phyloP scores from a whole-genome alignment of 2,329 filamentous ascomycete genomes.

The Calonectria pseudoturangicola region DNA sequence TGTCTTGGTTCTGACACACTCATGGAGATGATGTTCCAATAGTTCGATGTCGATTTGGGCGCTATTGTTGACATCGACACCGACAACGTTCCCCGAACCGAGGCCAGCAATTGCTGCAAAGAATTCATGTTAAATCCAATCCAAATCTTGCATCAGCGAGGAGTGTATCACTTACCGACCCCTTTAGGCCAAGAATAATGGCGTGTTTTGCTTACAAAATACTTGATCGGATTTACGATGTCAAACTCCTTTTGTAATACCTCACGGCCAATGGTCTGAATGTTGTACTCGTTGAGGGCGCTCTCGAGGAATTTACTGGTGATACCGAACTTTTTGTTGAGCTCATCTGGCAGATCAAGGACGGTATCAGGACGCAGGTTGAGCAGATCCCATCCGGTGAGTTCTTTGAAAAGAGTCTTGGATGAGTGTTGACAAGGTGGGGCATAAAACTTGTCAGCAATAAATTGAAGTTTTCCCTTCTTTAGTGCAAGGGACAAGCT shows the following conservation, averaged over 20 bases:
- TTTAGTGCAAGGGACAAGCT: slow-evolving; percentile 60
- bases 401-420: slow-evolving; percentile 60
- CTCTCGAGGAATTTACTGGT: slow-evolving; percentile 60
- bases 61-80: slow-evolving; percentile 62
- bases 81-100: slow-evolving; percentile 64
- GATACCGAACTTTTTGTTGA: slow-evolving; percentile 62
- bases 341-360: slow-evolving; percentile 62
- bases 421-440: slow-evolving; percentile 57
- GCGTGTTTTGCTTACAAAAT: slow-evolving; percentile 63
- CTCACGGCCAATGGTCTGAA: slow-evolving; percentile 64
- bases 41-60: slow-evolving; percentile 61
- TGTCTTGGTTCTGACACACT: slow-evolving; percentile 54
- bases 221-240: slow-evolving; percentile 57
- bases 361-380: slow-evolving; percentile 64
- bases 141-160: not conserved
- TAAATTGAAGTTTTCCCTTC: slow-evolving; percentile 59
- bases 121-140: not conserved
- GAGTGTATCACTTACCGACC: slow-evolving; percentile 59
- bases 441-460: slow-evolving; percentile 62
- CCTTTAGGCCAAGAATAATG: slow-evolving; percentile 71
- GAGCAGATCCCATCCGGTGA: slow-evolving; percentile 65
- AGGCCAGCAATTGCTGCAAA: slow-evolving; percentile 64
- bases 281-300: slow-evolving; percentile 52
- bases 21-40: slow-evolving; percentile 57
- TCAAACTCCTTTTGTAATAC: slow-evolving; percentile 59